These are phyloP conservation scores for Chalaropsis thielavioides DNA, from an alignment of 2,329 filamentous ascomycete genomes.

Conservation along the genomic window DNA sequence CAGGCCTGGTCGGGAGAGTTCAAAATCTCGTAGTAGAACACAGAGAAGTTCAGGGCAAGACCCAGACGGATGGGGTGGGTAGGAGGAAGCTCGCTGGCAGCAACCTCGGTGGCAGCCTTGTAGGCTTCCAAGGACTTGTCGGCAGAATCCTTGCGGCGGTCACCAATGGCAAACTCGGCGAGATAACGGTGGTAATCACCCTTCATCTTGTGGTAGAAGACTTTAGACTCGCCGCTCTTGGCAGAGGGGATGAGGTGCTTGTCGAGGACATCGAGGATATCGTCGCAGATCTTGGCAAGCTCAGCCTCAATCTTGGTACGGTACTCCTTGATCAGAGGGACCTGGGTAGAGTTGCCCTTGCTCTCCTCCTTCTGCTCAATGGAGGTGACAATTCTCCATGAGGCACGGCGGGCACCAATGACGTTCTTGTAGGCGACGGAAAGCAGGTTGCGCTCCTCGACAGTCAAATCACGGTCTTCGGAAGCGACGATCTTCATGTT, in stretches of 20 bases:
- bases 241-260: slow-evolving; percentile 87
- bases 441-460: slow-evolving; percentile 94
- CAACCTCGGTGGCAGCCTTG: slow-evolving; percentile 93
- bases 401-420: slow-evolving; percentile 89
- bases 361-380: slow-evolving; percentile 99
- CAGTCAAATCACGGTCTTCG: slow-evolving; percentile 66
- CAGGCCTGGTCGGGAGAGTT: slow-evolving; percentile 97
- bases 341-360: slow-evolving; percentile 90
- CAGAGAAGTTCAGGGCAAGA: slow-evolving; percentile 96
- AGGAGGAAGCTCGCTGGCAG: slow-evolving; percentile 91
- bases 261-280: slow-evolving; percentile 90
- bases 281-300: slow-evolving; percentile 93
- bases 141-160: slow-evolving; percentile 89
- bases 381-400: slow-evolving; percentile 95
- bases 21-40: slow-evolving; percentile 99
- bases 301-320: slow-evolving; percentile 96
- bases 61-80: slow-evolving; percentile 97
- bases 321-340: slow-evolving; percentile 90
- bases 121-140: slow-evolving; percentile 93
- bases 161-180: slow-evolving; percentile 86
- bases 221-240: slow-evolving; percentile 93
- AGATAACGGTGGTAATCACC: slow-evolving; percentile 99
- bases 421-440: slow-evolving; percentile 99
- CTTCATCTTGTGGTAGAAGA: slow-evolving; percentile 99
- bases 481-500: slow-evolving; percentile 99